Conservation (phyloP, 805 yeast genomes). For the Pichia manshurica region DNA sequence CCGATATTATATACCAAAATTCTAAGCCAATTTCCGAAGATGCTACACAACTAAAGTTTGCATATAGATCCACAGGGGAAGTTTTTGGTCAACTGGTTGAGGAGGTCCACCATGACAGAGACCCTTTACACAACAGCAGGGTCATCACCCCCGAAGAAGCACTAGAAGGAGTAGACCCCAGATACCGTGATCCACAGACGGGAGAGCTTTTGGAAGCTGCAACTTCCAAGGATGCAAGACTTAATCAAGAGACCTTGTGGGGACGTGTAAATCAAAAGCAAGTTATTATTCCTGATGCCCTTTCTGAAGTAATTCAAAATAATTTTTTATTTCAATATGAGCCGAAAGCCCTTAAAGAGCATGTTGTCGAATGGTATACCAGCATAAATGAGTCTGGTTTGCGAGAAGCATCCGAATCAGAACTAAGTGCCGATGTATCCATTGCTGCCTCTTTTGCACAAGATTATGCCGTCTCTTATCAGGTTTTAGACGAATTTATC, state of each 20-base stretch:
- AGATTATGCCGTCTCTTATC: constrained; percentile 65
- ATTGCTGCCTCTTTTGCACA: constrained; percentile 77
- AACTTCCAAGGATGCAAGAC: constrained; percentile 47
- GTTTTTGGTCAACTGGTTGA: constrained; percentile 39
- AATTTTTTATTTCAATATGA: constrained; percentile 53
- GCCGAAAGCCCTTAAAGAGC: constrained; percentile 59
- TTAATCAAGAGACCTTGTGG: constrained; percentile 49
- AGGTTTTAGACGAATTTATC: constrained; percentile 61
- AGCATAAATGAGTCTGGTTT: constrained; percentile 46
- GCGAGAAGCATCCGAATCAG: constrained; percentile 36
- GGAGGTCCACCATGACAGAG: constrained; percentile 32
- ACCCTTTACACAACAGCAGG: constrained; percentile 27
- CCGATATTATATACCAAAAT: constrained; percentile 16
- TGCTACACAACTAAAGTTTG: constrained; percentile 28
- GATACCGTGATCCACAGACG: constrained; percentile 29
- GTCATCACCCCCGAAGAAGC: constrained; percentile 37
- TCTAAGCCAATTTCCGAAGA: constrained; percentile 21
- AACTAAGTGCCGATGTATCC: constrained; percentile 66
- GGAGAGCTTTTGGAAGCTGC: constrained; percentile 33
- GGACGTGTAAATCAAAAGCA: constrained; percentile 52
- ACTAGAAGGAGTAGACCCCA: constrained; percentile 27
- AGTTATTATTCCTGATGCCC: constrained; percentile 47
- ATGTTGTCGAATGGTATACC: constrained; percentile 38
- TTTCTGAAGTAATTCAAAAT: constrained; percentile 56
- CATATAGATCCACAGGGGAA: constrained; percentile 35